phyloP scores from a whole-genome alignment of 1,284 basidiomycete genomes.

The Fomitiporia mediterranea region DNA sequence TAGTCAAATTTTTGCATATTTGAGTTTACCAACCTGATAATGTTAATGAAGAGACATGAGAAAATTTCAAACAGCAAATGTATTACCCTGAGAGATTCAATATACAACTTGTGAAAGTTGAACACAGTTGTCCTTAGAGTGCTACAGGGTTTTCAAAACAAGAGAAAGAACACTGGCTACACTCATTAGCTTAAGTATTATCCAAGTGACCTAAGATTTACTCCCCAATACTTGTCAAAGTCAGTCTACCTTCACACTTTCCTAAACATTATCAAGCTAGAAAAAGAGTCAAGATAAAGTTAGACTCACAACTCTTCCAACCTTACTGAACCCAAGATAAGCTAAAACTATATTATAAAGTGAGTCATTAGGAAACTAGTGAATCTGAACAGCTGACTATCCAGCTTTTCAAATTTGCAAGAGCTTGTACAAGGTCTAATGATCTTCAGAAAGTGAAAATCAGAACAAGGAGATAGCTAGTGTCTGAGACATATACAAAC shows the following conservation, averaged over 20 bases:
- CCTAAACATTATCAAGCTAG: constrained; percentile 29
- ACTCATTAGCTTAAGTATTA: constrained; percentile 53
- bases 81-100: constrained; percentile 57
- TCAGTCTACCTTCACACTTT: constrained; percentile 38
- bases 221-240: constrained; percentile 51
- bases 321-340: constrained; percentile 62
- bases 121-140: constrained; percentile 50
- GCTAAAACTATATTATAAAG: constrained; percentile 34
- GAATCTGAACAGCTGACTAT: constrained; percentile 44
- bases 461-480: constrained; percentile 1
- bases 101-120: constrained; percentile 52
- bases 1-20: neutral
- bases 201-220: constrained; percentile 57
- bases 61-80: constrained; percentile 59
- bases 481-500: constrained; percentile 32
- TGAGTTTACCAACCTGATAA: constrained; percentile 26
- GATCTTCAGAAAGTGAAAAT: constrained; percentile 36
- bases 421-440: constrained; percentile 55
- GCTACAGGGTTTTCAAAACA: constrained; percentile 57
- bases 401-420: constrained; percentile 58
- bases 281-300: no score
- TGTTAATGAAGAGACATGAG: constrained; percentile 56
- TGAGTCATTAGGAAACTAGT: constrained; percentile 3
- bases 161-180: constrained; percentile 51
- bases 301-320: constrained; percentile 45